Evolutionary conservation across 1,139 yeast species (phyloP).

Genomic region (Saccharomyces hybrid): DNA sequence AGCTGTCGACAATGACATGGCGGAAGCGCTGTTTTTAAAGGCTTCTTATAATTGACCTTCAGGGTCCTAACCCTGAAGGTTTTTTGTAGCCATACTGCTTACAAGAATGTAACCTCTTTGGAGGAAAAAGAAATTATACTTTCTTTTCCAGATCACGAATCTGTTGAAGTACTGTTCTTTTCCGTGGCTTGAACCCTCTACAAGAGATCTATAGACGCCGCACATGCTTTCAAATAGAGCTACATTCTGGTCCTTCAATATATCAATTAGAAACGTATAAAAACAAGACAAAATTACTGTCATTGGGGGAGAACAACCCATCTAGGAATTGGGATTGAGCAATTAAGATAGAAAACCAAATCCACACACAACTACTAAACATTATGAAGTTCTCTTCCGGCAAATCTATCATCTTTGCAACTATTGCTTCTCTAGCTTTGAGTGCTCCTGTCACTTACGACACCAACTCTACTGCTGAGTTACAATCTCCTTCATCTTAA

Average conservation of each 20-base stretch:
- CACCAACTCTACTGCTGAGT: slow-evolving; percentile 1
- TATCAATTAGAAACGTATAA: neutral
- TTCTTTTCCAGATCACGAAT: neutral
- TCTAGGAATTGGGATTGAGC: neutral
- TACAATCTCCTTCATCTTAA: neutral
- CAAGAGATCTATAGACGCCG: neutral
- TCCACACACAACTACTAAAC: neutral
- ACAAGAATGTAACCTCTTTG: neutral
- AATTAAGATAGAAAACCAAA: neutral
- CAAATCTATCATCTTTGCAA: neutral
- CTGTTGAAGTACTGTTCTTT: neutral
- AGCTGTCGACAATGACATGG: neutral
- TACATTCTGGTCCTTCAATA: neutral
- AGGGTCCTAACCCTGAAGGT: neutral
- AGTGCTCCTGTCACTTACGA: neutral
- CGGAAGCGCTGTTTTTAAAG: neutral
- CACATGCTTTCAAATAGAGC: neutral
- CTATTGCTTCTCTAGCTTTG: neutral
- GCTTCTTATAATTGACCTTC: neutral
- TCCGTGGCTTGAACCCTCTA: neutral
- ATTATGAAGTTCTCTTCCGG: neutral
- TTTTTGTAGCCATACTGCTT: neutral
- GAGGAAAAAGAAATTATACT: neutral
- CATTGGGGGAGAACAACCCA: neutral
- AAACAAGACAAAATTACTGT: neutral